Evolutionary conservation across 805 yeast genomes (phyloP).

Genomic region (Candida ulmi): DNA sequence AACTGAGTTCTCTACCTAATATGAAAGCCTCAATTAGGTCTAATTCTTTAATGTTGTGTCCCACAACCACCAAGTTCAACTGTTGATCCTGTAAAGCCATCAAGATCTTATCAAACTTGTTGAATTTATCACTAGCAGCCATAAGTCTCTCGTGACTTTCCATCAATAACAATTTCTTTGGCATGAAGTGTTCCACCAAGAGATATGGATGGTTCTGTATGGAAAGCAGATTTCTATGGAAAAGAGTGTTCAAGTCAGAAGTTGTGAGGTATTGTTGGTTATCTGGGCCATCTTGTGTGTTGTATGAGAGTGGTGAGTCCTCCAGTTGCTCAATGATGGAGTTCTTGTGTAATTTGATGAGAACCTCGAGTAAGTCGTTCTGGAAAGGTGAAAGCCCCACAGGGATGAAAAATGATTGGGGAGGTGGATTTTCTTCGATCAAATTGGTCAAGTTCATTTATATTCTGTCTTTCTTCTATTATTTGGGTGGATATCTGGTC

Average conservation of each 20-base stretch:
- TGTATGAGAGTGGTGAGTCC: neutral
- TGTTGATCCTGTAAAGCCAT: slow-evolving; percentile 13
- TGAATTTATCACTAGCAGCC: slow-evolving; percentile 54
- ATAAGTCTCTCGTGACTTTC: slow-evolving; percentile 54
- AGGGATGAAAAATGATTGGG: slow-evolving; percentile 28
- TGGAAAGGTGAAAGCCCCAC: slow-evolving; percentile 39
- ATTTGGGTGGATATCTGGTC: too few relatives aligned
- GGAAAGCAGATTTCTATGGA: slow-evolving; percentile 41
- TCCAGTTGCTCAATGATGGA: slow-evolving; percentile 16
- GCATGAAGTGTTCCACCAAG: slow-evolving; percentile 72
- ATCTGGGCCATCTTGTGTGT: neutral
- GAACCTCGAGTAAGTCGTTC: slow-evolving; percentile 35
- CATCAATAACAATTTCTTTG: slow-evolving; percentile 60
- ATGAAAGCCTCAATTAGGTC: slow-evolving; percentile 76
- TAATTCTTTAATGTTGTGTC: slow-evolving; percentile 59
- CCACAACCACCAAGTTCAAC: slow-evolving; percentile 40
- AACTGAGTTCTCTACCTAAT: slow-evolving; percentile 63
- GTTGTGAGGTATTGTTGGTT: slow-evolving; percentile 6
- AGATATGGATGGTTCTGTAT: slow-evolving; percentile 63
- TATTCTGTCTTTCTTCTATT: neutral
- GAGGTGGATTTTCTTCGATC: slow-evolving; percentile 1
- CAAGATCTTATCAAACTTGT: slow-evolving; percentile 42
- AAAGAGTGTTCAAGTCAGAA: slow-evolving; percentile 33
- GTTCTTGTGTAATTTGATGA: slow-evolving; percentile 36
- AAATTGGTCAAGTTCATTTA: neutral